Evolutionary conservation across 106 monocot species (phyloP), one percentile per base, ranked within the genome.

Genomic region (Phalaenopsis equestris): DNA sequence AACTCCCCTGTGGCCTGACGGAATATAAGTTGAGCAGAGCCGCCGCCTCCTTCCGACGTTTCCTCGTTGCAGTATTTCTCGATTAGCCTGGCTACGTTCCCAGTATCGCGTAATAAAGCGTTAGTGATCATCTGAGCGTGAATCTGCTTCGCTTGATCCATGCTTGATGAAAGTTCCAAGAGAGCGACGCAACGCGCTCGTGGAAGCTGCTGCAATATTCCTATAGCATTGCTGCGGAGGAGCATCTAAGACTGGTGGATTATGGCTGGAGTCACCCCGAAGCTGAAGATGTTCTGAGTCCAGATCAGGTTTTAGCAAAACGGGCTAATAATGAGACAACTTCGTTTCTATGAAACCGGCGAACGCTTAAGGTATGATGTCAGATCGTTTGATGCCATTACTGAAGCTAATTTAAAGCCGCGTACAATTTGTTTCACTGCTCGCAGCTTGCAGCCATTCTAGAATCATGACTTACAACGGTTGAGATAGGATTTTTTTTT

Each of bases 41-140:
- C 14, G 9, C 5, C 37, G 73, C 67, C 68, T 4, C 3, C 36
- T 68, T 74, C 43, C 8, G 6, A 42, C 19, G 48, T 5, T 4
- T 30, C 70, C 10, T 52, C 52, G 1, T 76, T 72, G 23, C 23
- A 42, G 73, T 88, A 88, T 6, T 43, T 42, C 42, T 80, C 73
- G 45, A 88, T 85, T 39, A 88, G 72, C 39, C 70, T 79, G 15
- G 56, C 79, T 18, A 73, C 24, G 47, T 64, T 58, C 41, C 1
- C 19, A 23, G 68, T 18, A 10, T 56, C 61, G 15, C 55, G 47
- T 3, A 81, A 36, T 61, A 81, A 42, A 7, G 75, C 47, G 78
- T 72, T 83, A 21, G 45, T 67, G 52, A 84, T 81, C 87, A 87
- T 87, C 56, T 87, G 87, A 4, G 78, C 81, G 55, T 87, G 87